A percentile compares a stretch with the other conserved stretches of the same genome.
phyloP scores from a whole-genome alignment of 768 basidiomycete species.

The Dictyophora rubrovolvata region DNA sequence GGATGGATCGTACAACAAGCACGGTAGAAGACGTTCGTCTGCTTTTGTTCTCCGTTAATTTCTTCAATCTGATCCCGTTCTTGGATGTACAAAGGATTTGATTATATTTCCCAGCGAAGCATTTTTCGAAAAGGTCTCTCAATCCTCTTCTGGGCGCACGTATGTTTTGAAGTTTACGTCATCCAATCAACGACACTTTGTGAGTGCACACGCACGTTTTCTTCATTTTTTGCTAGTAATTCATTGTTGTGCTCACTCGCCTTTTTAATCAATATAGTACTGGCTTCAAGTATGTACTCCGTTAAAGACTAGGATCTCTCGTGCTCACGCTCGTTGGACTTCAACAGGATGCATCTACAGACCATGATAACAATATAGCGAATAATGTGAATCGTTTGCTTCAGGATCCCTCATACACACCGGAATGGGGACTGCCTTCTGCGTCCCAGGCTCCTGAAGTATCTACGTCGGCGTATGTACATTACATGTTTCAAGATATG shows the following conservation, averaged over 20 bases:
- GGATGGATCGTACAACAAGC: constrained; percentile 63
- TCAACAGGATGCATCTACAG: constrained; percentile 52
- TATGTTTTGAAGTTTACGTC: constrained; percentile 89
- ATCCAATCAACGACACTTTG: constrained; percentile 83
- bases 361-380: constrained; percentile 63
- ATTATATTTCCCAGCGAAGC: constrained; percentile 86
- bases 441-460: constrained; percentile 26
- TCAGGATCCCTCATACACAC: constrained; percentile 51
- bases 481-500: background rate
- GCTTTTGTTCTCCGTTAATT: background rate
- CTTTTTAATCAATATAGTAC: constrained; percentile 37
- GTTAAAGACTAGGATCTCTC: background rate
- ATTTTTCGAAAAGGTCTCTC: constrained; percentile 61
- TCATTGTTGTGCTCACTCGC: constrained; percentile 4
- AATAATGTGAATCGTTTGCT: constrained; percentile 63
- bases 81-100: constrained; percentile 45
- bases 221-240: constrained; percentile 2
- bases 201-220: constrained; percentile 28
- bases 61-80: background rate
- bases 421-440: constrained; percentile 40
- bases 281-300: constrained; percentile 74
- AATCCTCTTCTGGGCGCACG: constrained; percentile 56
- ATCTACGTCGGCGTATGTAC: constrained; percentile 31
- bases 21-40: constrained; percentile 48
- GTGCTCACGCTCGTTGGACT: constrained; percentile 1